Conservation (phyloP, 441 rosid species). For the Pelargonium australe region DNA sequence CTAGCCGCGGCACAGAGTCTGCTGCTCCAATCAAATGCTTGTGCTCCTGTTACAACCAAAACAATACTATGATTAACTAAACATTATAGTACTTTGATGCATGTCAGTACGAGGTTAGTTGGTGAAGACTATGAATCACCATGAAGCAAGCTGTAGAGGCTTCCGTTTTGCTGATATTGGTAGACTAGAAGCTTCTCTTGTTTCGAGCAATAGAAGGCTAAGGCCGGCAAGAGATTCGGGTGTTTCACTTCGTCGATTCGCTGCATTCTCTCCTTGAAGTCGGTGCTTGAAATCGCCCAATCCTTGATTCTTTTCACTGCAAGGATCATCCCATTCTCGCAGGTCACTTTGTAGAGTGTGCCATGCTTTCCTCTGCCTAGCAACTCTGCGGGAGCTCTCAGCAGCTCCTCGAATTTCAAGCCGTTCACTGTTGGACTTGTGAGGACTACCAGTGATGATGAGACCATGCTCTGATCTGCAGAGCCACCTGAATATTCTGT, state of each 20-base stretch:
- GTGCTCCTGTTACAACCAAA: background rate
- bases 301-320: slow-evolving; percentile 62
- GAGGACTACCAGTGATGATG: slow-evolving; percentile 38
- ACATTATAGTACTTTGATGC: too few relatives aligned
- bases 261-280: slow-evolving; percentile 50
- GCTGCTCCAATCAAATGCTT: background rate
- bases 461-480: slow-evolving; percentile 24
- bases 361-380: slow-evolving; percentile 47
- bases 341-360: slow-evolving; percentile 43
- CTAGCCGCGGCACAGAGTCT: background rate
- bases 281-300: slow-evolving; percentile 40
- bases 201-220: slow-evolving; percentile 43
- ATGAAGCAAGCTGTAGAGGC: slow-evolving; percentile 1
- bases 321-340: slow-evolving; percentile 31
- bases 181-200: slow-evolving; percentile 38
- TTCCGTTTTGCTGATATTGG: background rate
- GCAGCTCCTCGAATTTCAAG: slow-evolving; percentile 46
- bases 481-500: slow-evolving; percentile 29
- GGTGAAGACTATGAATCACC: background rate
- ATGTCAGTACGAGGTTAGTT: too few relatives aligned
- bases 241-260: slow-evolving; percentile 38
- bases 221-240: slow-evolving; percentile 39
- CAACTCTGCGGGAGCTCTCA: slow-evolving; percentile 59
- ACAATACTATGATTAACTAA: too few relatives aligned
- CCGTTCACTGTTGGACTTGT: slow-evolving; percentile 41